A percentile compares a stretch with the other conserved stretches of the same genome.
Evolutionary conservation across 768 basidiomycete species (phyloP).

Genomic region (Pleurotus citrinopileatus): DNA sequence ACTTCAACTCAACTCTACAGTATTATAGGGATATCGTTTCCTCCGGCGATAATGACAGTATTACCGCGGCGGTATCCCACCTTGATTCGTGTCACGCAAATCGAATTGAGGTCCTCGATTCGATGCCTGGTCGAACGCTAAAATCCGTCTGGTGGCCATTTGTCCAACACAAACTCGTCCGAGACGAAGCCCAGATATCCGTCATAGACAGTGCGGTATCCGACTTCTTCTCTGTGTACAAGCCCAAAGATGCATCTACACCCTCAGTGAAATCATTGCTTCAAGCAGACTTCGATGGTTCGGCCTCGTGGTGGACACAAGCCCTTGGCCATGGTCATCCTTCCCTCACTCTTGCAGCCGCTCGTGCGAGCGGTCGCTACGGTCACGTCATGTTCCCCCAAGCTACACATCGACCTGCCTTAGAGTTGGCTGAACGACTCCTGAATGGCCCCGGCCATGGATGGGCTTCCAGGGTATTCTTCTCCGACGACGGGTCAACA

Average conservation of each 20-base stretch:
- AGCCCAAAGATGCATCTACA: conserved; percentile 23
- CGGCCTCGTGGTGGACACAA: conserved; percentile 99
- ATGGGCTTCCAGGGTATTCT: conserved; percentile 92
- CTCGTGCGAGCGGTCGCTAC: conserved; percentile 87
- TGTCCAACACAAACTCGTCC: conserved; percentile 81
- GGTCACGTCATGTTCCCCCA: conserved; percentile 97
- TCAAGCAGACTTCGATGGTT: conserved; percentile 78
- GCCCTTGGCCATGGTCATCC: conserved; percentile 81
- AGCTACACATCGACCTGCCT: conserved; percentile 81
- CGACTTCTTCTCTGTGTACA: conserved; percentile 82
- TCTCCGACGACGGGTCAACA: conserved; percentile 93
- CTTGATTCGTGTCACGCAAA: conserved; percentile 60
- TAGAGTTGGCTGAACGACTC: conserved; percentile 79
- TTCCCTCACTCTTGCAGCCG: conserved; percentile 79
- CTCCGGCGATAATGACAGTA: conserved; percentile 27
- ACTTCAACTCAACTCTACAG: conserved; percentile 52
- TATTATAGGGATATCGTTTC: conserved; percentile 65
- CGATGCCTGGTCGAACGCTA: conserved; percentile 76
- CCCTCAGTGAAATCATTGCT: conserved; percentile 30
- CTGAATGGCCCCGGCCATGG: conserved; percentile 79
- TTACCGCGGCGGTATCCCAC: conserved; percentile 49
- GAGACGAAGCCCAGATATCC: conserved; percentile 69
- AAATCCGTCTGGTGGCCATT: conserved; percentile 96
- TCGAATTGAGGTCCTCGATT: conserved; percentile 71
- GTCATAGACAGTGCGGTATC: conserved; percentile 89